Conservation (phyloP, 352 stramenopile species). For the Phytophthora pisi region DNA sequence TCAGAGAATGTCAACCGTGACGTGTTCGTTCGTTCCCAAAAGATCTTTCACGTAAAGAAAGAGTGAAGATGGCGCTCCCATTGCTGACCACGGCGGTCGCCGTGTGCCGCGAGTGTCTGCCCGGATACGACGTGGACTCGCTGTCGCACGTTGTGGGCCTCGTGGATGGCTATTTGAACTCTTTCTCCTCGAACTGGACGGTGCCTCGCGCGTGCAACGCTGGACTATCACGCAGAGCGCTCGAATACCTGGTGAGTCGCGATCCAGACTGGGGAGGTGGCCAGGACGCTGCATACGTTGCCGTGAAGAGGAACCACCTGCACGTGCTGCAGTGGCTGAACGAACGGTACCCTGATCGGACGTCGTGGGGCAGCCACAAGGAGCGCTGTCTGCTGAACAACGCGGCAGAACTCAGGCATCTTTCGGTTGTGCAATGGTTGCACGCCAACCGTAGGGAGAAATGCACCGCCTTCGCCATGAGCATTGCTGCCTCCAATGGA, state of each 20-base stretch:
- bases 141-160: conserved; percentile 14
- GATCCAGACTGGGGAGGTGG: conserved; percentile 19
- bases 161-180: conserved; percentile 16
- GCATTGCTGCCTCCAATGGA: conserved; percentile 12
- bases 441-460: conserved; percentile 17
- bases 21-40: too few relatives aligned
- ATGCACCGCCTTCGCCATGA: conserved; percentile 22
- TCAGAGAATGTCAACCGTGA: neutral
- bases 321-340: conserved; percentile 29
- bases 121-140: conserved; percentile 14
- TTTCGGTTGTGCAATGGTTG: conserved; percentile 21
- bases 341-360: conserved; percentile 20
- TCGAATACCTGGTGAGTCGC: conserved; percentile 17
- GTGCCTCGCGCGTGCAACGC: conserved; percentile 11
- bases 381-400: conserved; percentile 17
- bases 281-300: conserved; percentile 11
- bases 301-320: conserved; percentile 17
- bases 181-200: conserved; percentile 20
- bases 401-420: conserved; percentile 10
- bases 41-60: too few relatives aligned
- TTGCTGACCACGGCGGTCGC: conserved; percentile 12
- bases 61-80: neutral
- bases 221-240: conserved; percentile 11
- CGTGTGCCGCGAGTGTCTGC: conserved; percentile 17
- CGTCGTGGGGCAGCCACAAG: conserved; percentile 15